Percentiles rank a stretch among this genome's conserved stretches.
Conservation (phyloP, 331 rosid species). For the Malus hybrid region DNA sequence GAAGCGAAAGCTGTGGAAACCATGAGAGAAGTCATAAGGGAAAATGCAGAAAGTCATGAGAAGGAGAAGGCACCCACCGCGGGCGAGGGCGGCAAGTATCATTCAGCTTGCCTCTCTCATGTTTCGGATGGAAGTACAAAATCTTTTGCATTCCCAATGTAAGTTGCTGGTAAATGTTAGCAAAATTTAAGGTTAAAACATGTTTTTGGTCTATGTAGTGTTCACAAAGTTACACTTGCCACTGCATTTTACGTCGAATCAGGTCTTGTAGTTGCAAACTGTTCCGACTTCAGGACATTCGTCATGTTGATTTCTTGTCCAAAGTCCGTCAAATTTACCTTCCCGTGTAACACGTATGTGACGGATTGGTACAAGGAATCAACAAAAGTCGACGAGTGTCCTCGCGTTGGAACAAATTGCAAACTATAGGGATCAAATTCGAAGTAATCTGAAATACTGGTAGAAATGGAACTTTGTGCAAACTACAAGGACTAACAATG, state of each 20-base stretch:
- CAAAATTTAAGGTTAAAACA: neutral
- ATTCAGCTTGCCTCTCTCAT: constrained; percentile 16
- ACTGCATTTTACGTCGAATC: neutral
- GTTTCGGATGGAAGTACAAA: constrained; percentile 34
- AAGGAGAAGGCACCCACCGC: constrained; percentile 1
- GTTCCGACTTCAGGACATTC: neutral
- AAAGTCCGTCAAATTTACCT: neutral
- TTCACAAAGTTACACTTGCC: neutral
- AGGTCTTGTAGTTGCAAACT: neutral
- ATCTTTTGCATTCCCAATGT: constrained; percentile 73
- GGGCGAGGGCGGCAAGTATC: neutral
- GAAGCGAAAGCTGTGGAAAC: constrained; percentile 69
- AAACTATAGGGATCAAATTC: neutral
- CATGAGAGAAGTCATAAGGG: constrained; percentile 72
- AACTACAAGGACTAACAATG: neutral
- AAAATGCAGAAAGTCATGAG: constrained; percentile 21
- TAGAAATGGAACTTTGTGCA: neutral
- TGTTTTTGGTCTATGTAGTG: neutral
- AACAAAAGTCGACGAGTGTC: neutral
- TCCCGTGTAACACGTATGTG: neutral
- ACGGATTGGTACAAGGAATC: neutral
- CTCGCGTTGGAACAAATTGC: neutral
- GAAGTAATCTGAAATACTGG: neutral
- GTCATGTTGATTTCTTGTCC: neutral
- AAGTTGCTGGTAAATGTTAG: constrained; percentile 19